Conservation (phyloP, 2,329 filamentous ascomycete species). For the Fusarium ambrosium region DNA sequence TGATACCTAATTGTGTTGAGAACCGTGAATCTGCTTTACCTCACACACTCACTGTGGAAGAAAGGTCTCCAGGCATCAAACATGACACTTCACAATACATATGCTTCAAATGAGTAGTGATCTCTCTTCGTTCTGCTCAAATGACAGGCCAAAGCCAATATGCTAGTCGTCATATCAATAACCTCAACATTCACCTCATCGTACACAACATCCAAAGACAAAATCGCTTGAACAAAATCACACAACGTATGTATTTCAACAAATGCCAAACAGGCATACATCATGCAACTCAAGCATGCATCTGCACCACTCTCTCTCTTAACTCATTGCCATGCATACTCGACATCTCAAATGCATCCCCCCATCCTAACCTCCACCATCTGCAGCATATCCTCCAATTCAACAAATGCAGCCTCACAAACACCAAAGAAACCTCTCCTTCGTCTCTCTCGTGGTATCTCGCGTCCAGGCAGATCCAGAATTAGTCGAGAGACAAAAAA, state of each 20-base stretch:
- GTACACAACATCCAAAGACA: not conserved
- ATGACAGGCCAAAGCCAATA: not conserved
- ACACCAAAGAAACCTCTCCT: constrained; percentile 22
- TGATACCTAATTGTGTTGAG: not conserved
- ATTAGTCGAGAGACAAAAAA: constrained; percentile 41
- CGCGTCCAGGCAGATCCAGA: constrained; percentile 44
- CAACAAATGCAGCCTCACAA: constrained; percentile 30
- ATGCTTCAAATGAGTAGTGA: not conserved
- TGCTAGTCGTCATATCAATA: not conserved
- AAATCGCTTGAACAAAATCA: constrained; percentile 6
- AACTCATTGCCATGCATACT: not conserved
- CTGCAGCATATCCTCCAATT: constrained; percentile 22
- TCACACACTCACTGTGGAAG: not conserved
- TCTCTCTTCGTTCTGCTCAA: not conserved
- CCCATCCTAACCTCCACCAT: constrained; percentile 6
- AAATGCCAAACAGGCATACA: constrained; percentile 16
- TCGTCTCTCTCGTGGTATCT: constrained; percentile 32
- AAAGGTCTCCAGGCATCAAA: not conserved
- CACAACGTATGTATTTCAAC: constrained; percentile 24
- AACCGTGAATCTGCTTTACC: not conserved
- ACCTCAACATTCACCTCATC: not conserved
- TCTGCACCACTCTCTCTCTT: not conserved
- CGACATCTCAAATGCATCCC: not conserved
- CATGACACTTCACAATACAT: not conserved
- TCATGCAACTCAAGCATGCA: constrained; percentile 6